These are phyloP conservation scores for Meira miltonrushii DNA, from an alignment of 1,284 basidiomycete species.

Conservation along the genomic window DNA sequence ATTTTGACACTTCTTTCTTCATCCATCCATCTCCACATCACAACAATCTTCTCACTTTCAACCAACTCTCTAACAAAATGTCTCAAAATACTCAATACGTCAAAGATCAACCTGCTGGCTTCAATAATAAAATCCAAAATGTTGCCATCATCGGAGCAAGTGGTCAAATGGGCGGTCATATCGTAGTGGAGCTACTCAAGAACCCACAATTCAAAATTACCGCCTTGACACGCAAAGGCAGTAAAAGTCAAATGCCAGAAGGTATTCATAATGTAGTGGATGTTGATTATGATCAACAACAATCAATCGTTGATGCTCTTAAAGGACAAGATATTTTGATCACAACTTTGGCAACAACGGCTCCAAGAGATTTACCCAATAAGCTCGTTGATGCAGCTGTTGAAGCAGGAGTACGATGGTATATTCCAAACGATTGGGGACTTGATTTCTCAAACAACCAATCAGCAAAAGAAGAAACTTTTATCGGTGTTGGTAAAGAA, in stretches of 20 bases:
- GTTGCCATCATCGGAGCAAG: neutral
- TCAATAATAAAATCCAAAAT: neutral
- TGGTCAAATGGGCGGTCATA: neutral
- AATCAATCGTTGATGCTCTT: neutral
- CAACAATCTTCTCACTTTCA: neutral
- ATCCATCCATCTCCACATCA: too few relatives aligned
- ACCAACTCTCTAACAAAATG: neutral
- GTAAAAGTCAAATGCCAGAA: neutral
- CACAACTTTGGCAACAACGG: neutral
- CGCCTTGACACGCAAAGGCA: neutral
- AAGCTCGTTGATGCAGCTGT: neutral
- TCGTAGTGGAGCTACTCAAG: neutral
- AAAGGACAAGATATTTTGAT: neutral
- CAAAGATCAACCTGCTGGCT: slow-evolving; percentile 1
- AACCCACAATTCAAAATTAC: neutral
- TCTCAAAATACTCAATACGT: neutral
- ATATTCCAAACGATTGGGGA: slow-evolving; percentile 3
- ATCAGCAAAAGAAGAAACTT: neutral
- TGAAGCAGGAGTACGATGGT: neutral
- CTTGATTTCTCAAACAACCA: neutral
- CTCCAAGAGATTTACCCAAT: neutral
- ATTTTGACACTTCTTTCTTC: too few relatives aligned
- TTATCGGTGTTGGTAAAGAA: neutral
- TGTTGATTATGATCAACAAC: neutral
- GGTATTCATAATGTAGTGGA: neutral